These are phyloP conservation scores for Achaetomiella virescens DNA, from an alignment of 495 filamentous ascomycete species.

Conservation along the genomic window DNA sequence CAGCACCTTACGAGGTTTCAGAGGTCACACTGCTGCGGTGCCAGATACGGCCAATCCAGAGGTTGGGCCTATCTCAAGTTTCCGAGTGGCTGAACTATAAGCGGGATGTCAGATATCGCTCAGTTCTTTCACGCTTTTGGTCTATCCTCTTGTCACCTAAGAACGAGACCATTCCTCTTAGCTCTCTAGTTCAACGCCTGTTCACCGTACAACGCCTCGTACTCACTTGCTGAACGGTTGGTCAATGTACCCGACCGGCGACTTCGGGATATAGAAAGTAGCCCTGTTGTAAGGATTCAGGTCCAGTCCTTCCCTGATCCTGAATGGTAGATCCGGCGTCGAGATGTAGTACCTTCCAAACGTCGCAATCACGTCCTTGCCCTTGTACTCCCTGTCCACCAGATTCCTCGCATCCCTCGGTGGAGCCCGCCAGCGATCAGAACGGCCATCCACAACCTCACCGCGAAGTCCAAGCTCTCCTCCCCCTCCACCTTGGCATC, in stretches of 20 bases:
- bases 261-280: constrained; percentile 51
- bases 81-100: too few species aligned
- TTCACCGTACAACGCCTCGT: constrained; percentile 18
- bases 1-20: too few species aligned
- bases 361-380: constrained; percentile 46
- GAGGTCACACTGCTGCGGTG: too few species aligned
- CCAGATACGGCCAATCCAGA: too few species aligned
- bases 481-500: constrained; percentile 32
- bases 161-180: neutral
- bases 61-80: too few species aligned
- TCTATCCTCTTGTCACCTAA: neutral
- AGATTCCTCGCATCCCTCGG: constrained; percentile 42
- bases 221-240: constrained; percentile 58
- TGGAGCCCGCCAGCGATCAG: constrained; percentile 57
- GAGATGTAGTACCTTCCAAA: constrained; percentile 64
- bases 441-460: constrained; percentile 46
- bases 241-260: constrained; percentile 57
- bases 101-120: too few species aligned
- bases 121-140: neutral
- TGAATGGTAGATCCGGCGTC: constrained; percentile 65
- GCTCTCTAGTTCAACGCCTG: constrained; percentile 11
- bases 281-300: constrained; percentile 51
- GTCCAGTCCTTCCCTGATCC: constrained; percentile 50
- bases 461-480: constrained; percentile 49
- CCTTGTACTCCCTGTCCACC: constrained; percentile 49